These are phyloP conservation scores for Jatropha multifida DNA, from an alignment of 441 rosid species.

Conservation along the genomic window DNA sequence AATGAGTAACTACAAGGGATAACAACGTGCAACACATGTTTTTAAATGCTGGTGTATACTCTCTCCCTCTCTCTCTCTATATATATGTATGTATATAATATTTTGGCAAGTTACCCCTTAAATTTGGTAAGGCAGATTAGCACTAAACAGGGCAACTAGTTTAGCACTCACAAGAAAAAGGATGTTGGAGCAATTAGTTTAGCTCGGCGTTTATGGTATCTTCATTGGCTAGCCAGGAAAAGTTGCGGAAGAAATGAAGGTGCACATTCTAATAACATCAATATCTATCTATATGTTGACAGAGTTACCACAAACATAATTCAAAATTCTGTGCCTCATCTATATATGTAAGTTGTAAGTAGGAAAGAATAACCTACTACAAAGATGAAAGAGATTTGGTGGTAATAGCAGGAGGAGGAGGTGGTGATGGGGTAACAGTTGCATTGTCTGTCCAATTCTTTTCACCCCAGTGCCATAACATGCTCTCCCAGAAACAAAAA, in stretches of 20 bases:
- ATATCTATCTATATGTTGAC: constrained; percentile 61
- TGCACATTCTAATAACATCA: not conserved
- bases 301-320: constrained; percentile 54
- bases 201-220: not conserved
- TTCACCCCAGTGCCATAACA: constrained; percentile 93
- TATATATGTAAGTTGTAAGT: constrained; percentile 19
- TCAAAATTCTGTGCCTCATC: constrained; percentile 7
- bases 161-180: too few relatives aligned
- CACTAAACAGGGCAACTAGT: too few relatives aligned
- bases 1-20: too few relatives aligned
- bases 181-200: not conserved
- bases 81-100: too few relatives aligned
- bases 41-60: too few relatives aligned
- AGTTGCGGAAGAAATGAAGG: not conserved
- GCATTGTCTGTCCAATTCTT: constrained; percentile 64
- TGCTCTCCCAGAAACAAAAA: constrained; percentile 82
- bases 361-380: constrained; percentile 27
- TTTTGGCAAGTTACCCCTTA: too few relatives aligned
- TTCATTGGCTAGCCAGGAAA: not conserved
- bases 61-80: too few relatives aligned
- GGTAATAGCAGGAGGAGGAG: constrained; percentile 30
- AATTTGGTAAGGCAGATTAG: too few relatives aligned
- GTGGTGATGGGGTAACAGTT: constrained; percentile 38
- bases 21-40: too few relatives aligned
- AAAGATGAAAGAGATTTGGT: constrained; percentile 32